Evolutionary conservation across 805 yeast genomes (phyloP), one percentile per base, ranked within the genome.

Genomic region (Candida oleophila): DNA sequence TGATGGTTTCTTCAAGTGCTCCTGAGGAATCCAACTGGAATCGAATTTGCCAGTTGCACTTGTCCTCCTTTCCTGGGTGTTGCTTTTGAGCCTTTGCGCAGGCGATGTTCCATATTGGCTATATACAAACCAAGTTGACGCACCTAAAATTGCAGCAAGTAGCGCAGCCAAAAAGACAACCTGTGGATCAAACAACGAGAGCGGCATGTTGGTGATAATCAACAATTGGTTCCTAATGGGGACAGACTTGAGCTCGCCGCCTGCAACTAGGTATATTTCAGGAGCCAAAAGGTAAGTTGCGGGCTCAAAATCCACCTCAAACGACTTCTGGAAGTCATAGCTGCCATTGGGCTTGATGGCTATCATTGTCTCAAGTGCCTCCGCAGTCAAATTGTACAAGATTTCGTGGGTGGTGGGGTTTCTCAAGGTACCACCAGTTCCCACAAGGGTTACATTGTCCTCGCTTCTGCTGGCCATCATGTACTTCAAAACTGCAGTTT

Each of bases 161-260:
- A 87, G 54, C 14, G 80, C 43, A 60, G 82, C 85, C 53, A 86
- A 77, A 32, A 86, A 62, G 48, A 89, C 60, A 58, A 89, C 77
- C 65, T 83, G 82, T 12, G 91, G 94, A 61, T 87, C 80, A 67
- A 85, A 82, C 45, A 83, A 52, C 0, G 95, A 84, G 55, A 90
- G 70, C 47, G 83, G 77, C 33, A 77, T 78, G 56, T 89, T 96
- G 9, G 65, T 65, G 47, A 90, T 78, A 19, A 71, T 62, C 39
- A 87, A 68, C 49, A 83, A 66, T 57, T 81, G 83, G 43, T 81
- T 77, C 57, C 78, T 73, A 22, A 85, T 76, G 43, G 81, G 81
- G 36, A 86, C 69, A 52, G 72, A 68, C 66, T 80, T 76, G 54
- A 82, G 60, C 43, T 76, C 65, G 7, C 78, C 77, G 30, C 77